Evolutionary conservation across 192 early-diverging fungal species (phyloP), one percentile per base, ranked within the genome.

Genomic region (Haplosporangium gracile): DNA sequence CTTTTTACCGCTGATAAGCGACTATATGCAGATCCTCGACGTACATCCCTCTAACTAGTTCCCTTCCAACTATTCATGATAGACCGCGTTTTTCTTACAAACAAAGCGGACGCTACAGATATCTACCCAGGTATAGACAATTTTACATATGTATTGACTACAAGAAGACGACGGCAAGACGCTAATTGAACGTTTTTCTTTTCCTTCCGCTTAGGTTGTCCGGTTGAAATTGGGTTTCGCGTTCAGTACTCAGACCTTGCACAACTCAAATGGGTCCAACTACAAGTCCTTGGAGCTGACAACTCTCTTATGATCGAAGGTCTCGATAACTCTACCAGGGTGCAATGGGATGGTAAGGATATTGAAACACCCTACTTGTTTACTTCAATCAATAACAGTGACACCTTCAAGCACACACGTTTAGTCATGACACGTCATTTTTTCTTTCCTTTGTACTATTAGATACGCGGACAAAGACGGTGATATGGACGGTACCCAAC

Each of bases 161-260:
- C 32, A 26, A 1, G 20, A n/a, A 16, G 24, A 26, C 0, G 32
- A 40, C 16, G 16, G 16, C 13, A 32, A 73, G 7, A 47, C 26
- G 9, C 29, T 29, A 22, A 51, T 15, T 51, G 7, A 34, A 34
- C 29, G 4, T 3, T 6, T 51, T 34, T 73, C 36, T 16, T 32
- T 11, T 5, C 16, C 1, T 43, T 11, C 2, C 0, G 0, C 10
- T 4, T 49, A 77, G 76, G 76, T 2, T 81, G 79, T 7, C 39
- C 79, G 0, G 18, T 71, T 0, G 71, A 74, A 13, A 16, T 81
- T 20, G 72, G 72, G 22, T 81, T 63, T 38, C 71, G 79, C 0
- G 72, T 81, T n/a, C 79, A 75, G 36, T 81, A 49, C 65, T 81
- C 79, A 3, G 79, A 81, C 47, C 32, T 81, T 42, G 79, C 79